Evolutionary conservation across 148 eudicot genomes (phyloP).

Genomic region (Suaeda aralocaspica): DNA sequence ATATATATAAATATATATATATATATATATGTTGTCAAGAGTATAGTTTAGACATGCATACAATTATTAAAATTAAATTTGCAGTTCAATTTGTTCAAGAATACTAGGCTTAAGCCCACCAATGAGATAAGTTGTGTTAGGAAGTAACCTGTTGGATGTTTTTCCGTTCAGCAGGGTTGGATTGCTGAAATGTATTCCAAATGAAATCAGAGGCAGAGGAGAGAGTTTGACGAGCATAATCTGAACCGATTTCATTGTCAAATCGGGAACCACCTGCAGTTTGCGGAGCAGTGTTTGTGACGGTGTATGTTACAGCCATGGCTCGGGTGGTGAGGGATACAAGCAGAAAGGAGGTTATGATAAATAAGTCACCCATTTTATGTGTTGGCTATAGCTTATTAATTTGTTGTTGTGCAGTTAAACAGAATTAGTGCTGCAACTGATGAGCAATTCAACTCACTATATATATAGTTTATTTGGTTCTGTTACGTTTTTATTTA

Average conservation of each 20-base stretch:
- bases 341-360: constrained; percentile 6
- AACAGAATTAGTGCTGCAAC: no score
- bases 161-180: constrained; percentile 21
- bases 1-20: no score
- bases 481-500: no score
- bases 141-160: constrained; percentile 19
- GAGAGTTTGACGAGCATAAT: constrained; percentile 30
- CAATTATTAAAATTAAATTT: no score
- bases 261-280: constrained; percentile 42
- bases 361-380: constrained; percentile 2
- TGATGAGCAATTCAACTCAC: no score
- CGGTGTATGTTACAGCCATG: constrained; percentile 32
- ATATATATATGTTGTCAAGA: no score
- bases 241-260: constrained; percentile 30
- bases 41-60: no score
- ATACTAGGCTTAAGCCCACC: no score
- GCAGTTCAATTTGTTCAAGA: no score
- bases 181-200: constrained; percentile 42
- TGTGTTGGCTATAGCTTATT: neutral
- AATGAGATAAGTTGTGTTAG: no score
- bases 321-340: constrained; percentile 1
- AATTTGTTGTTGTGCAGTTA: neutral
- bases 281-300: constrained; percentile 28
- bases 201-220: constrained; percentile 34
- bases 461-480: no score